Percentiles rank a stretch among this genome's conserved stretches.
Conservation (phyloP, 352 stramenopile species). For the Globisporangium sylvaticum region DNA sequence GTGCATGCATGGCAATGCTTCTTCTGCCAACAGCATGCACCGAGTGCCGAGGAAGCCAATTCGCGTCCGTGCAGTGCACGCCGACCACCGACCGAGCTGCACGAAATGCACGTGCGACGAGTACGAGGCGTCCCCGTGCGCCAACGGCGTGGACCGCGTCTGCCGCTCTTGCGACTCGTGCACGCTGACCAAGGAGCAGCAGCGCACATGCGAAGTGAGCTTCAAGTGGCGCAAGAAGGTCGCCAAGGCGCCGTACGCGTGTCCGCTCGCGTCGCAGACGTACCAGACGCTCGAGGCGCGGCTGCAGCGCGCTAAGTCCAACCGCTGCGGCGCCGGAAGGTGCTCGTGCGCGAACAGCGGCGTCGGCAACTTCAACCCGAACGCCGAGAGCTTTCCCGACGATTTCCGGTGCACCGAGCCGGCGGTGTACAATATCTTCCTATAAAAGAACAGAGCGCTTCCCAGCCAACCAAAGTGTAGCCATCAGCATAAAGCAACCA, state of each 20-base stretch:
- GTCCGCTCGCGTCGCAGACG: constrained; percentile 38
- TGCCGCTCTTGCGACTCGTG: constrained; percentile 77
- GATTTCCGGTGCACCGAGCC: constrained; percentile 63
- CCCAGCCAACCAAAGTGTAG: not conserved
- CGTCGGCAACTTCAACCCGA: constrained; percentile 72
- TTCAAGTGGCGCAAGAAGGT: constrained; percentile 58
- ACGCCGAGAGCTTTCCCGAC: constrained; percentile 63
- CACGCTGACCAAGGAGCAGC: constrained; percentile 51
- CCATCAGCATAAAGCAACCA: not conserved
- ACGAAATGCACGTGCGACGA: constrained; percentile 67
- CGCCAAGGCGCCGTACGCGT: constrained; percentile 70
- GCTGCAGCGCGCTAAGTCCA: constrained; percentile 65
- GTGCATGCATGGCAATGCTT: not conserved
- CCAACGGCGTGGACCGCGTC: constrained; percentile 49
- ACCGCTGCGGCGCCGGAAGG: constrained; percentile 60
- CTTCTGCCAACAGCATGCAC: constrained; percentile 42
- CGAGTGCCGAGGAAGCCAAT: constrained; percentile 57
- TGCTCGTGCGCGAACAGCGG: constrained; percentile 67
- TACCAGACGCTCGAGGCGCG: constrained; percentile 61
- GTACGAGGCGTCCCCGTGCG: constrained; percentile 59
- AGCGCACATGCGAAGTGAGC: constrained; percentile 45
- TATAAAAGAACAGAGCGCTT: constrained; percentile 20
- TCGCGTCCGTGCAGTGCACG: constrained; percentile 36
- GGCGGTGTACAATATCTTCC: constrained; percentile 54
- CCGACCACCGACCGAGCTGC: constrained; percentile 56